Evolutionary conservation across 2,329 filamentous ascomycete genomes (phyloP).

Genomic region (Fusarium sterilihyphosum): DNA sequence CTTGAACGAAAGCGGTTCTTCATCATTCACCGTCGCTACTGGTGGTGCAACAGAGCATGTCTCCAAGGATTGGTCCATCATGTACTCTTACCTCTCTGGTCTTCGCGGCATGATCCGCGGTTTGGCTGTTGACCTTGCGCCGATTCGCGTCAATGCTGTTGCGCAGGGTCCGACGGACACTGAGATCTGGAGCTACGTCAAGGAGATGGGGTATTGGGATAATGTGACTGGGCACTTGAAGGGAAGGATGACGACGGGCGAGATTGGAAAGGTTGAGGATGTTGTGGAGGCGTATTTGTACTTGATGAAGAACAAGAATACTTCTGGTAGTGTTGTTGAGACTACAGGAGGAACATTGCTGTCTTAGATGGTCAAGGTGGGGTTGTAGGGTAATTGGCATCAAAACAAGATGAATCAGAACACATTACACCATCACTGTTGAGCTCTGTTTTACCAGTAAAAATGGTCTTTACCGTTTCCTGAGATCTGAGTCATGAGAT

Average conservation of each 20-base stretch:
- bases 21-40: conserved; percentile 31
- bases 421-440: not conserved
- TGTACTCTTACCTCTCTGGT: conserved; percentile 25
- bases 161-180: conserved; percentile 29
- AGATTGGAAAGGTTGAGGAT: conserved; percentile 29
- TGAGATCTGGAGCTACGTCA: conserved; percentile 29
- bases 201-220: conserved; percentile 30
- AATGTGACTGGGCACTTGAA: conserved; percentile 19
- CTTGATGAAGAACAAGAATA: conserved; percentile 37
- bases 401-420: not conserved
- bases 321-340: conserved; percentile 33
- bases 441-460: accelerated
- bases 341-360: conserved; percentile 33
- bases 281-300: conserved; percentile 37
- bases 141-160: conserved; percentile 33
- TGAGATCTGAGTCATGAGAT: too few species aligned
- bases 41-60: conserved; percentile 27
- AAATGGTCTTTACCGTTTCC: too few species aligned
- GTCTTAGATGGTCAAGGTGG: conserved; percentile 1
- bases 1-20: conserved; percentile 15
- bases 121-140: conserved; percentile 32
- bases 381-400: not conserved
- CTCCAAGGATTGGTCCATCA: conserved; percentile 26
- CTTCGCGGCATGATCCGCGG: conserved; percentile 28
- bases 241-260: conserved; percentile 25